Evolutionary conservation across 2,329 filamentous ascomycete species (phyloP).

Genomic region (Fusarium luffae): DNA sequence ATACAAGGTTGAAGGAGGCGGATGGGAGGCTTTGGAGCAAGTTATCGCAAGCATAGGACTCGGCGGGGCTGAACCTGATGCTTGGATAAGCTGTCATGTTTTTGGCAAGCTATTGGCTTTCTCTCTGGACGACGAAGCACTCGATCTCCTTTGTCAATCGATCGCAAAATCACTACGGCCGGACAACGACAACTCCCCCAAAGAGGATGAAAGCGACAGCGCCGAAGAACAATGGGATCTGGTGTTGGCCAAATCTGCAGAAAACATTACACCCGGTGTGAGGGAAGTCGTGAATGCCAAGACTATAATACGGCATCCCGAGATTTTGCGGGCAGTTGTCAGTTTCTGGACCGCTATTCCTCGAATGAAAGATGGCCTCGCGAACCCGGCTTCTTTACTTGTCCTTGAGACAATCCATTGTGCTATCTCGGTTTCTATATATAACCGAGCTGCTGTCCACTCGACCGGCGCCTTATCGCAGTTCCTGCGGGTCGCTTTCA

Average conservation of each 20-base stretch:
- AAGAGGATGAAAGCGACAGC: slow-evolving; percentile 48
- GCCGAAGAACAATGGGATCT: slow-evolving; percentile 54
- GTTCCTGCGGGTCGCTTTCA: slow-evolving; percentile 72
- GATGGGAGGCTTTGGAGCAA: slow-evolving; percentile 82
- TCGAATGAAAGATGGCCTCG: slow-evolving; percentile 55
- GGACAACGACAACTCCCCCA: slow-evolving; percentile 43
- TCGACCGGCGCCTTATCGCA: slow-evolving; percentile 75
- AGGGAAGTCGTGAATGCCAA: slow-evolving; percentile 61
- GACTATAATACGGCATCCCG: slow-evolving; percentile 67
- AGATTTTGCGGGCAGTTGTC: slow-evolving; percentile 71
- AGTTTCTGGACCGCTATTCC: slow-evolving; percentile 73
- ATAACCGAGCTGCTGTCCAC: slow-evolving; percentile 78
- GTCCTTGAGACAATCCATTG: slow-evolving; percentile 72
- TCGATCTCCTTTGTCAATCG: slow-evolving; percentile 74
- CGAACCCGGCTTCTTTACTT: slow-evolving; percentile 68
- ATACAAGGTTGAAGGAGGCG: slow-evolving; percentile 77
- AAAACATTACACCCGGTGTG: slow-evolving; percentile 56
- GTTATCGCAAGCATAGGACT: slow-evolving; percentile 75
- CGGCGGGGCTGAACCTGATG: slow-evolving; percentile 73
- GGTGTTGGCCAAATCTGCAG: slow-evolving; percentile 51
- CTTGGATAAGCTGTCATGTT: slow-evolving; percentile 75
- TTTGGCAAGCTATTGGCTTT: slow-evolving; percentile 87
- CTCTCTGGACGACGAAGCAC: slow-evolving; percentile 79
- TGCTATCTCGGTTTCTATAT: slow-evolving; percentile 69
- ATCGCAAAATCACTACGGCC: slow-evolving; percentile 53